phyloP scores from a whole-genome alignment of 176 grass and related monocot genomes.

The Leersia perrieri region DNA sequence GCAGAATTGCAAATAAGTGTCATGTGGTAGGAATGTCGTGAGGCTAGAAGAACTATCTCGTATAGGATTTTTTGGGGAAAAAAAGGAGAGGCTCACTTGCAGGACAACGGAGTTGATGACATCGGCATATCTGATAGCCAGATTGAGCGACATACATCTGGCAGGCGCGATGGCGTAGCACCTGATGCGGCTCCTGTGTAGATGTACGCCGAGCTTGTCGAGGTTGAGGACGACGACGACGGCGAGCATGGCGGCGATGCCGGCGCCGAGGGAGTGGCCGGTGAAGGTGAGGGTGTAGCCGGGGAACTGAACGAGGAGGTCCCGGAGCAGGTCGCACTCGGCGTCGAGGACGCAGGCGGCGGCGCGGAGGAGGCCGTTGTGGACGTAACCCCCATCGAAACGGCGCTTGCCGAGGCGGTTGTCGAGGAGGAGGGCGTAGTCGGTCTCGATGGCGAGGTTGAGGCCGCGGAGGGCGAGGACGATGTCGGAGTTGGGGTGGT shows the following conservation, averaged over 20 bases:
- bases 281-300: conserved; percentile 82
- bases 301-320: conserved; percentile 50
- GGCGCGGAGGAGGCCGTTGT: conserved; percentile 80
- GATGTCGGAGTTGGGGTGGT: conserved; percentile 70
- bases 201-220: conserved; percentile 55
- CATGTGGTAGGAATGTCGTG: neutral
- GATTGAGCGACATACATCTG: conserved; percentile 87
- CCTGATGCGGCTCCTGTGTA: conserved; percentile 51
- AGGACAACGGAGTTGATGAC: conserved; percentile 91
- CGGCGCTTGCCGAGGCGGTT: conserved; percentile 77
- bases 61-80: neutral
- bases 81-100: conserved; percentile 32
- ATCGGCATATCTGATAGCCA: conserved; percentile 86
- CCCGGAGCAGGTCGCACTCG: conserved; percentile 66
- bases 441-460: conserved; percentile 73
- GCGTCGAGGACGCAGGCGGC: conserved; percentile 71
- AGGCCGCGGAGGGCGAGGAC: conserved; percentile 75
- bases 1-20: neutral
- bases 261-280: conserved; percentile 67
- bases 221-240: conserved; percentile 74
- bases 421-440: conserved; percentile 79
- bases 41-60: neutral
- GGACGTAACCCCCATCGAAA: conserved; percentile 84
- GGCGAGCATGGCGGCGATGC: conserved; percentile 75
- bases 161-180: conserved; percentile 82